Evolutionary conservation across 2,329 filamentous ascomycete species (phyloP).

Genomic region (Aspergillus melleus): DNA sequence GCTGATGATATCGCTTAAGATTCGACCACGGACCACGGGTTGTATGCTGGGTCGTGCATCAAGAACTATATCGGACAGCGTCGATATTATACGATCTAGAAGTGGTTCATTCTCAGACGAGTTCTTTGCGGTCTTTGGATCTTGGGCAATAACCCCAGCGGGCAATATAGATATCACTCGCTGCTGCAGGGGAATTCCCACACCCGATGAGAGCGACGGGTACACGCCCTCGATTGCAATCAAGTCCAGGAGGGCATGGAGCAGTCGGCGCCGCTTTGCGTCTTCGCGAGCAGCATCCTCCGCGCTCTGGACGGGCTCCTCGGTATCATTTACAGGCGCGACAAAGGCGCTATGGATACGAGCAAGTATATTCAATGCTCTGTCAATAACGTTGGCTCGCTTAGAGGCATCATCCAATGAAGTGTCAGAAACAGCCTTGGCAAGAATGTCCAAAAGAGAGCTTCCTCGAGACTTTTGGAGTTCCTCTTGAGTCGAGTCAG

Average conservation of each 20-base stretch:
- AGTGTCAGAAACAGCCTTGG: constrained; percentile 10
- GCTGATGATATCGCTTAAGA: constrained; percentile 44
- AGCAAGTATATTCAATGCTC: constrained; percentile 35
- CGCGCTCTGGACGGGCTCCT: constrained; percentile 4
- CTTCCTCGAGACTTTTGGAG: constrained; percentile 36
- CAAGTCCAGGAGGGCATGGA: constrained; percentile 45
- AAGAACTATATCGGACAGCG: constrained; percentile 31
- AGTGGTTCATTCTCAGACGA: constrained; percentile 30
- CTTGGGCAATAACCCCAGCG: constrained; percentile 43
- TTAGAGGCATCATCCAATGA: constrained; percentile 16
- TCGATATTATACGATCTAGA: constrained; percentile 30
- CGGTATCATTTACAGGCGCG: constrained; percentile 18
- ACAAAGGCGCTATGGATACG: constrained; percentile 38
- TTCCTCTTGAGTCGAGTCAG: constrained; percentile 40
- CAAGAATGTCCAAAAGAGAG: constrained; percentile 38
- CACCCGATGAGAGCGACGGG: constrained; percentile 43
- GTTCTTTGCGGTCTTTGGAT: constrained; percentile 20
- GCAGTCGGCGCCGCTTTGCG: constrained; percentile 40
- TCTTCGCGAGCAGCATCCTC: constrained; percentile 39
- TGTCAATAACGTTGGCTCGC: constrained; percentile 32
- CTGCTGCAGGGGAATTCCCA: constrained; percentile 46
- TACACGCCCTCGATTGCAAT: constrained; percentile 48
- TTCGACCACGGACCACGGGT: constrained; percentile 38
- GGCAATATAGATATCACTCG: constrained; percentile 46
- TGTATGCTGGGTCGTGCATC: constrained; percentile 39